These are phyloP conservation scores for Haplosporangium sp. DNA, from an alignment of 371 early-diverging fungal genomes.

Conservation along the genomic window DNA sequence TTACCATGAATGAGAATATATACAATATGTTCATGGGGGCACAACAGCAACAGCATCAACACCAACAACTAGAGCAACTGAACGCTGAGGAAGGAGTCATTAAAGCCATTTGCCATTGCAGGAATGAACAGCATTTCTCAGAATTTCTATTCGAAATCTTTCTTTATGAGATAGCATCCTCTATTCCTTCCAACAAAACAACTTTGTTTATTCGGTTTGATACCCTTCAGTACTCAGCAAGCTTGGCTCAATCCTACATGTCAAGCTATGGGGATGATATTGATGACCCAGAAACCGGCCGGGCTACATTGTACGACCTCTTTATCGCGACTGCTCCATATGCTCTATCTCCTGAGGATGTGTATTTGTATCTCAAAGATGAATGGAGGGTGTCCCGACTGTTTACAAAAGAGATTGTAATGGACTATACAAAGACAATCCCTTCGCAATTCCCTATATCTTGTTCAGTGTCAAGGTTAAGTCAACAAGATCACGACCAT, in stretches of 20 bases:
- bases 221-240: neutral
- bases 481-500: slow-evolving; percentile 25
- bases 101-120: neutral
- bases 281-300: neutral
- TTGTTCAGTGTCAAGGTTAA: slow-evolving; percentile 14
- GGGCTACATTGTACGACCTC: slow-evolving; percentile 5
- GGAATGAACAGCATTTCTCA: slow-evolving; percentile 37
- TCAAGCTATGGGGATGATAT: slow-evolving; percentile 1
- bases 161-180: slow-evolving; percentile 30
- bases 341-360: slow-evolving; percentile 6
- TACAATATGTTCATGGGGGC: no score
- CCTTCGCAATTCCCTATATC: slow-evolving; percentile 4
- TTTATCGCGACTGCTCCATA: slow-evolving; percentile 33
- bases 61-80: neutral
- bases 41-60: neutral
- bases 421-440: slow-evolving; percentile 9
- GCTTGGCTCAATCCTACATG: slow-evolving; percentile 8
- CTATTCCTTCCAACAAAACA: slow-evolving; percentile 10
- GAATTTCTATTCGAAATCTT: slow-evolving; percentile 45
- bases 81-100: slow-evolving; percentile 12
- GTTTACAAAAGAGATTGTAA: slow-evolving; percentile 20
- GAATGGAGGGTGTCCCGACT: slow-evolving; percentile 28
- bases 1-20: no score
- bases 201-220: slow-evolving; percentile 11
- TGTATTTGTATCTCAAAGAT: slow-evolving; percentile 26